Evolutionary conservation across 441 rosid genomes (phyloP).

Genomic region (Populus tomentosa): DNA sequence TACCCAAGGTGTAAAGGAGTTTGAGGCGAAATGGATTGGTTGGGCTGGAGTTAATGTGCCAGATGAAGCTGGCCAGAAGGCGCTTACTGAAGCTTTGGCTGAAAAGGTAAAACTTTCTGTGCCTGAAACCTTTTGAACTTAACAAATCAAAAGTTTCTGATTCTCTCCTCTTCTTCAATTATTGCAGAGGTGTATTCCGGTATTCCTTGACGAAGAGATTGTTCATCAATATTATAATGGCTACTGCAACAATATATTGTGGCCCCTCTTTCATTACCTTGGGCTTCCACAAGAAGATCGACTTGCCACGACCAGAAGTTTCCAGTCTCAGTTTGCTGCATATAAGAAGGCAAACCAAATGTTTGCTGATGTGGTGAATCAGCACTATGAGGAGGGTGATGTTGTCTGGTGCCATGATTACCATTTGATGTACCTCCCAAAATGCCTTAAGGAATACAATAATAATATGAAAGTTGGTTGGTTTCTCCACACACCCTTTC

Average conservation of each 20-base stretch:
- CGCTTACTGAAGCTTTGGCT: slow-evolving; percentile 89
- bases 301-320: slow-evolving; percentile 95
- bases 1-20: slow-evolving; percentile 83
- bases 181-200: slow-evolving; percentile 91
- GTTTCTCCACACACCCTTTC: slow-evolving; percentile 99
- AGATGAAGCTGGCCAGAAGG: slow-evolving; percentile 87
- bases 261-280: slow-evolving; percentile 98
- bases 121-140: slow-evolving; percentile 4
- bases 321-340: slow-evolving; percentile 95
- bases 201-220: slow-evolving; percentile 97
- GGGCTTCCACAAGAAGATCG: slow-evolving; percentile 99
- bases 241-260: slow-evolving; percentile 94
- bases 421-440: slow-evolving; percentile 97
- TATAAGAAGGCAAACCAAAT: slow-evolving; percentile 96
- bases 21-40: slow-evolving; percentile 99
- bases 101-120: slow-evolving; percentile 53
- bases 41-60: slow-evolving; percentile 99
- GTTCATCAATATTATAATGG: slow-evolving; percentile 99
- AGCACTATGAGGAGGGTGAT: slow-evolving; percentile 96
- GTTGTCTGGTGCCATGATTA: slow-evolving; percentile 37
- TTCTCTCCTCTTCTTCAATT: slow-evolving; percentile 3
- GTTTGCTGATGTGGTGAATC: slow-evolving; percentile 93
- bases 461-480: slow-evolving; percentile 95
- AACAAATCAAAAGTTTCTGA: background rate
- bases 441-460: slow-evolving; percentile 82